These are phyloP conservation scores for Trichoderma atroviride DNA, from an alignment of 2,329 filamentous ascomycete species.

Conservation along the genomic window DNA sequence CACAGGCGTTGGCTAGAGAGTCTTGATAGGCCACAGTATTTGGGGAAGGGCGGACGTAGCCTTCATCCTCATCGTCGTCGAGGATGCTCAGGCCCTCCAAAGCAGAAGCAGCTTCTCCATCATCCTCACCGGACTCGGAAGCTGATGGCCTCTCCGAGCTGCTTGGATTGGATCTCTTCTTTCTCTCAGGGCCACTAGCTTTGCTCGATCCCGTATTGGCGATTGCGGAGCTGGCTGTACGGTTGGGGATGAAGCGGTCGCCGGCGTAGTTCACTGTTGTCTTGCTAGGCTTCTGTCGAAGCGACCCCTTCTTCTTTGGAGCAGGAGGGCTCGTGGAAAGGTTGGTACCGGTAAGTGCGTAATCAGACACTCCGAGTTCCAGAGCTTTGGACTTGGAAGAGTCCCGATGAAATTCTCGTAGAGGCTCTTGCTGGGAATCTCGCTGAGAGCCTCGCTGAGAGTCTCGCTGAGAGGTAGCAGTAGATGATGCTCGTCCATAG, in stretches of 20 bases:
- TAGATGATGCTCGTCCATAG: slow-evolving; percentile 69
- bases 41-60: slow-evolving; percentile 78
- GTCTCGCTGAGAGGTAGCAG: slow-evolving; percentile 66
- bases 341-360: slow-evolving; percentile 84
- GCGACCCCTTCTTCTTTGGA: slow-evolving; percentile 56
- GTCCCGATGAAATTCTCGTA: slow-evolving; percentile 62
- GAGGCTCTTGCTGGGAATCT: slow-evolving; percentile 61
- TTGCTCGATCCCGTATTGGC: slow-evolving; percentile 81
- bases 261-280: slow-evolving; percentile 78
- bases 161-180: slow-evolving; percentile 65
- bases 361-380: slow-evolving; percentile 91
- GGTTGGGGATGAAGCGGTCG: slow-evolving; percentile 96
- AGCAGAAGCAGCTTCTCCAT: slow-evolving; percentile 66
- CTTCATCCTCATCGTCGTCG: slow-evolving; percentile 60
- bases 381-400: slow-evolving; percentile 92
- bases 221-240: slow-evolving; percentile 85
- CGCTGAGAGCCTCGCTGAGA: slow-evolving; percentile 67
- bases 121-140: slow-evolving; percentile 77
- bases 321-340: slow-evolving; percentile 61
- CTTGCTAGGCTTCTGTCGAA: slow-evolving; percentile 67
- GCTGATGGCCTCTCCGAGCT: slow-evolving; percentile 73
- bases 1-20: slow-evolving; percentile 86
- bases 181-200: slow-evolving; percentile 70
- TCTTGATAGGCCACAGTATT: slow-evolving; percentile 91
- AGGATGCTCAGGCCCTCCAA: slow-evolving; percentile 80